These are phyloP conservation scores for Arabidopsis hybrid DNA, from an alignment of 441 rosid species.

Conservation along the genomic window DNA sequence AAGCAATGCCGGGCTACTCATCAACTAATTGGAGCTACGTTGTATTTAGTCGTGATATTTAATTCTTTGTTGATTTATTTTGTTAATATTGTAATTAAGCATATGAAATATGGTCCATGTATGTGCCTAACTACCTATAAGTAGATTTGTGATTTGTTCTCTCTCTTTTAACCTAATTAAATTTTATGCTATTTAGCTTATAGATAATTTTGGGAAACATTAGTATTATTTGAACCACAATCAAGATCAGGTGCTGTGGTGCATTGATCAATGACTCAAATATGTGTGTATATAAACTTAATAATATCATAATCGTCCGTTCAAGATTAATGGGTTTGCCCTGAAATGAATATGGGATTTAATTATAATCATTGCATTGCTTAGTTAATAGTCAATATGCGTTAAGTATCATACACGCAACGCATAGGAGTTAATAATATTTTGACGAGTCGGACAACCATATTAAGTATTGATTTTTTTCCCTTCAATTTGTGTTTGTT, in stretches of 20 bases:
- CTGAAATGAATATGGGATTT: background rate
- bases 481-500: background rate
- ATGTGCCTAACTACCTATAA: conserved; percentile 37
- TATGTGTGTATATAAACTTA: no score
- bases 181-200: no score
- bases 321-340: background rate
- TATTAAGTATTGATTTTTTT: background rate
- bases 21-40: conserved; percentile 31
- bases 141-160: conserved; percentile 26
- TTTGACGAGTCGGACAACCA: background rate
- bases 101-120: conserved; percentile 25
- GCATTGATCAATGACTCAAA: no score
- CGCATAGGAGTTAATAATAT: background rate
- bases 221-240: no score
- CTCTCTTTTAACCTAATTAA: background rate
- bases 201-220: no score
- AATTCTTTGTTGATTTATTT: background rate
- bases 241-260: no score
- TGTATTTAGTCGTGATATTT: background rate
- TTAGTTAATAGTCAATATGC: background rate
- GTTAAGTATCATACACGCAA: background rate
- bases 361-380: background rate
- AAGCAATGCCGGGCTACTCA: conserved; percentile 37
- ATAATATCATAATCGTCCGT: background rate
- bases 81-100: background rate